Base-by-base conservation (phyloP, 1,284 basidiomycete genomes). In the Cutaneotrichosporon daszewskae region DNA sequence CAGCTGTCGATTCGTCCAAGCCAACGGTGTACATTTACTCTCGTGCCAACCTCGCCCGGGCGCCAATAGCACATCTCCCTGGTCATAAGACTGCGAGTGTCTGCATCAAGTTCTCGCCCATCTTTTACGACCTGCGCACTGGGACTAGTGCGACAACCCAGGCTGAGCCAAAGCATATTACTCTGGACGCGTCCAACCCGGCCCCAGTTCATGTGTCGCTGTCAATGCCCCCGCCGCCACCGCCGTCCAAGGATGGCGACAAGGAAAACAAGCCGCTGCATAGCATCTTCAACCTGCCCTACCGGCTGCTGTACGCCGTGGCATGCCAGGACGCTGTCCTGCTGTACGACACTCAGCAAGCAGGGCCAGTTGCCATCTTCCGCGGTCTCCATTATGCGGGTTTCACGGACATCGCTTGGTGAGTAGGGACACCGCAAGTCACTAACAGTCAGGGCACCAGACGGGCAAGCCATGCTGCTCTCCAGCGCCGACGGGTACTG, bases 381-480 rank as follows among this genome's bases (percentile, higher is more conserved):
- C 88, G 85, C 41, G 96, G 95, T 63, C 73, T 98, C 56, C 94
- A 98, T 72, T 98, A 96, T 66, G 89, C 95, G 49, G 88, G 92
- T 58, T 97, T 97, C 63, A 98, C 95, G 1, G 94, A 99, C 73
- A 77, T 96, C 72, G 81, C 85, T 33, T 99, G 94, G 94, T 94
- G 60, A 51, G 85, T 78, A 19, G 17, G 32, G 4, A n/a, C 12
- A 8, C 20, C 23, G 13, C 13, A 9, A 11, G 11, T 13, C 17
- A 23, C 44, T 47, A 18, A 45, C 42, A 25, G n/a, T 11, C 62
- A 94, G 91, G 91, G 92, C 92, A 1, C 83, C 90, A 0, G 94
- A 98, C 60, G 94, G 94, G 0, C 90, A 96, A 69, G 82, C 85
- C 28, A 77, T 99, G 28, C 82, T 97, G 55, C 79, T 97, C 34